phyloP scores from a whole-genome alignment of 129 eudicot genomes.

The Flaveria trinervia region DNA sequence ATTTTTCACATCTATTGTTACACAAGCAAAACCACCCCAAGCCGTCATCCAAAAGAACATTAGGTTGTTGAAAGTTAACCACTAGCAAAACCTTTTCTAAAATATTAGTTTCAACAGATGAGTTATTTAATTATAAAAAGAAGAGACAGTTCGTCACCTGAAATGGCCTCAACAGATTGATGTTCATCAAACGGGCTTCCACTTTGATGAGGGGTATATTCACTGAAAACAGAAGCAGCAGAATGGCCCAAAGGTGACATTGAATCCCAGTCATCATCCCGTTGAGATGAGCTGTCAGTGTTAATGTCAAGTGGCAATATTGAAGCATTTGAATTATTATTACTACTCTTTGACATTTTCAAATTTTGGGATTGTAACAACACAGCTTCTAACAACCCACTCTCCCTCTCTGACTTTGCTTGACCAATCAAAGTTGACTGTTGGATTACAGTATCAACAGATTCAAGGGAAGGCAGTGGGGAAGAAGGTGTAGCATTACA shows the following conservation, averaged over 20 bases:
- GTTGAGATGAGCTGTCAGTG: slow-evolving; percentile 41
- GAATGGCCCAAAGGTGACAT: slow-evolving; percentile 85
- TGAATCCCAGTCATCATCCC: slow-evolving; percentile 57
- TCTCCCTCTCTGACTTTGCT: slow-evolving; percentile 54
- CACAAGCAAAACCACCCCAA: background rate
- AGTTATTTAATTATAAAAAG: background rate
- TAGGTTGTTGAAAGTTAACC: background rate
- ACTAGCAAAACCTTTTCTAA: background rate
- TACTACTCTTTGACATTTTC: slow-evolving; percentile 47
- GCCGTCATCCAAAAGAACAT: background rate
- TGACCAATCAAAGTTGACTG: slow-evolving; percentile 54
- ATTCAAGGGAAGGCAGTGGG: slow-evolving; percentile 80
- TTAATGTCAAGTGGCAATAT: slow-evolving; percentile 30
- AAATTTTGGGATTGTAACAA: slow-evolving; percentile 59
- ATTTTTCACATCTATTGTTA: background rate
- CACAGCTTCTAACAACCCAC: slow-evolving; percentile 83
- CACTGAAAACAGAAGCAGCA: slow-evolving; percentile 63
- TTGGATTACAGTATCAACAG: slow-evolving; percentile 70
- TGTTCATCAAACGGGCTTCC: slow-evolving; percentile 69
- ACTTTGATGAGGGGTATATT: slow-evolving; percentile 53
- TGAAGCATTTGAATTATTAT: slow-evolving; percentile 36
- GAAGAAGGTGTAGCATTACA: slow-evolving; percentile 66
- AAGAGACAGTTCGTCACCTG: slow-evolving; percentile 45
- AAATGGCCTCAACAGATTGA: slow-evolving; percentile 43
- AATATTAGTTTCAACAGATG: background rate